Conservation (phyloP, 2,329 filamentous ascomycete genomes). For the Tolypocladium inflatum region DNA sequence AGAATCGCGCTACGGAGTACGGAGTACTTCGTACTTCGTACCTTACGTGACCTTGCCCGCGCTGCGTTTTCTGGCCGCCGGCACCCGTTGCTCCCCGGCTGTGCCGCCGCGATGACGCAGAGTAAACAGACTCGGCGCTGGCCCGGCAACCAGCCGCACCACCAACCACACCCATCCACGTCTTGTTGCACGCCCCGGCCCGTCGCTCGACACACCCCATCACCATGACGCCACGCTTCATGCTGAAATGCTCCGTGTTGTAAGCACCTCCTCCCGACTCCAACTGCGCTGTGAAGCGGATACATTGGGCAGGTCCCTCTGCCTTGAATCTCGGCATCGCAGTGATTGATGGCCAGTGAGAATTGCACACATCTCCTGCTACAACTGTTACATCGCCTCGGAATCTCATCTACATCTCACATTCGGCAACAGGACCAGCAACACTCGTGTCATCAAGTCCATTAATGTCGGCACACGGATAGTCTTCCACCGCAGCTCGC, state of each 20-base stretch:
- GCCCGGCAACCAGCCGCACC: conserved; percentile 9
- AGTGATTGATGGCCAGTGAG: background rate
- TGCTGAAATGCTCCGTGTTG: background rate
- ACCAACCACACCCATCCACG: conserved; percentile 1
- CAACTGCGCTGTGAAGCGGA: background rate
- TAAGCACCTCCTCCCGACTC: background rate
- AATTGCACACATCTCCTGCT: background rate
- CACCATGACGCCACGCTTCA: background rate
- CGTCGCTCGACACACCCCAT: background rate
- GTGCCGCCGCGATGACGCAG: conserved; percentile 16
- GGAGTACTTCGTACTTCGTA: too few species aligned
- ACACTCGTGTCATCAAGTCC: background rate
- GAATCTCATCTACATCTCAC: background rate
- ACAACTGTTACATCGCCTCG: background rate
- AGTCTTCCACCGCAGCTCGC: background rate
- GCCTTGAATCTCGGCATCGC: background rate
- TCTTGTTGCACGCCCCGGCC: background rate
- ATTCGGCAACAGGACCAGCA: background rate
- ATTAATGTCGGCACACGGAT: background rate
- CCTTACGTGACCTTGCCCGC: too few species aligned
- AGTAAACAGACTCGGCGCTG: conserved; percentile 16
- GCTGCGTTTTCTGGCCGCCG: background rate
- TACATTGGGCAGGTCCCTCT: background rate
- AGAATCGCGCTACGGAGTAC: too few species aligned
- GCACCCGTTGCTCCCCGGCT: background rate